Conservation (phyloP, 2,329 filamentous ascomycete species). For the Decorospora gaudefroyi region DNA sequence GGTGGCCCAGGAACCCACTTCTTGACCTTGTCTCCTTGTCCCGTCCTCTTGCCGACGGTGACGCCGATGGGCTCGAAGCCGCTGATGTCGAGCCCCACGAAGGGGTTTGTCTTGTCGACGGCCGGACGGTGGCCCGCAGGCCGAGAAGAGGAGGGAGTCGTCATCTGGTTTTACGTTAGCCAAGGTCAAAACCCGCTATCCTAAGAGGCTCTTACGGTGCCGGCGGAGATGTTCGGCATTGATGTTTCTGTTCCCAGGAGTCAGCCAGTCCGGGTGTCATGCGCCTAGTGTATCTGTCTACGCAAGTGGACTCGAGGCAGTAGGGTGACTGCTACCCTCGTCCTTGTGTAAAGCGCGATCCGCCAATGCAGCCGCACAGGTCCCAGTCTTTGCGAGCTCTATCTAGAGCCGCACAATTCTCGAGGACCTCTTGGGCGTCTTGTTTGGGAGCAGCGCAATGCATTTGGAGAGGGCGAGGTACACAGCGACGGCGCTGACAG, state of each 20-base stretch:
- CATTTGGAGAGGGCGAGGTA: neutral
- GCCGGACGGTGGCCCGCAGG: neutral
- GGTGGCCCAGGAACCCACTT: neutral
- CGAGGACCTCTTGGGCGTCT: neutral
- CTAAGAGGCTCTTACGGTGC: neutral
- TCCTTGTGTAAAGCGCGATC: neutral
- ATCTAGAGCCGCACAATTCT: neutral
- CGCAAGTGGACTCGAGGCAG: neutral
- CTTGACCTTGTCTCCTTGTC: neutral
- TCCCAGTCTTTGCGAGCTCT: neutral
- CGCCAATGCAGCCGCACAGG: neutral
- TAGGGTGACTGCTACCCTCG: neutral
- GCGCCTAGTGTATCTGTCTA: neutral
- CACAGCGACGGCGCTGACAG: neutral
- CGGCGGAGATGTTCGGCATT: neutral
- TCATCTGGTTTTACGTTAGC: neutral
- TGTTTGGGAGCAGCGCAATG: neutral
- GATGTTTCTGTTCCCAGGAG: neutral
- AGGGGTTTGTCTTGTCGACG: neutral
- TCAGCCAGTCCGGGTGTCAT: neutral
- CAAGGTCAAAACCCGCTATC: neutral
- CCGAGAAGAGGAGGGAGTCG: neutral
- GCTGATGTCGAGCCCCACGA: neutral
- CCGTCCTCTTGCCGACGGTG: neutral
- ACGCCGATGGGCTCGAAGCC: neutral